phyloP scores from a whole-genome alignment of 2,329 filamentous ascomycete species.

The Sclerotinia nivalis region DNA sequence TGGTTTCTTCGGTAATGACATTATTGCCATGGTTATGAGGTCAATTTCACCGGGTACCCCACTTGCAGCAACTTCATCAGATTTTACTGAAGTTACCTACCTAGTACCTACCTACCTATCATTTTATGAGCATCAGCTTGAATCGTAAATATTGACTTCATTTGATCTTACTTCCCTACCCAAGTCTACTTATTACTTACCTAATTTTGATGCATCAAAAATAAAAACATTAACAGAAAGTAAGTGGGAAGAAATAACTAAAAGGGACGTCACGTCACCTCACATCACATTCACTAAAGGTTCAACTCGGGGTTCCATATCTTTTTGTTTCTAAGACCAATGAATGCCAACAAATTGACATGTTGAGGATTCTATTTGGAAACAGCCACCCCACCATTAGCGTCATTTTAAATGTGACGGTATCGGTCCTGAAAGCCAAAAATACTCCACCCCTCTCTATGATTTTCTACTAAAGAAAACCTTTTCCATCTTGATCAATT shows the following conservation, averaged over 20 bases:
- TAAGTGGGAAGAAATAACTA: not conserved
- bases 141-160: not conserved
- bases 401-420: constrained; percentile 24
- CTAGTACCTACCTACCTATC: not conserved
- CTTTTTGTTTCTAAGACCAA: constrained; percentile 6
- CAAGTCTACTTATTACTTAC: not conserved
- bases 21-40: constrained; percentile 19
- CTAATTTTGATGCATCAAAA: not conserved
- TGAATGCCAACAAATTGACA: constrained; percentile 16
- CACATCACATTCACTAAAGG: not conserved
- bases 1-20: constrained; percentile 19
- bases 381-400: constrained; percentile 31
- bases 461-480: constrained; percentile 22
- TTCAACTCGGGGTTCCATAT: constrained; percentile 11
- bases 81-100: not conserved
- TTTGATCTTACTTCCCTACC: not conserved
- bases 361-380: constrained; percentile 20
- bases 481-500: constrained; percentile 14
- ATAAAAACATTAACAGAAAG: not conserved
- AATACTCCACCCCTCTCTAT: constrained; percentile 20
- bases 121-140: not conserved
- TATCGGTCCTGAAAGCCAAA: constrained; percentile 30
- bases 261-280: constrained; percentile 12
- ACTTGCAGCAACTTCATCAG: constrained; percentile 5
- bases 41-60: constrained; percentile 21